Evolutionary conservation across 2,329 filamentous ascomycete species (phyloP).

Genomic region (Paraconiothyrium sp.): DNA sequence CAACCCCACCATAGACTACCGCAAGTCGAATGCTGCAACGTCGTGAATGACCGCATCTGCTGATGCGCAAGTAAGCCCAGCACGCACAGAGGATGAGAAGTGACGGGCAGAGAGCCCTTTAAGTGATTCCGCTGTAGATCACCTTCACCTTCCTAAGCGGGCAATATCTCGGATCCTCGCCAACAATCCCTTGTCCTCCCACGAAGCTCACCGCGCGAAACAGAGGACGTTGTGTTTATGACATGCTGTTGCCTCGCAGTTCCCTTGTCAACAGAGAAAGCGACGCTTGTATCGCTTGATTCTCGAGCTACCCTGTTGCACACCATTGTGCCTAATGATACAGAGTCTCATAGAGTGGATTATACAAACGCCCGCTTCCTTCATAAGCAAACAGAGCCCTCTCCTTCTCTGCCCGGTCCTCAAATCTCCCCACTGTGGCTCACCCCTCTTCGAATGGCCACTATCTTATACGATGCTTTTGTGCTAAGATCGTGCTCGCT

Average conservation of each 20-base stretch:
- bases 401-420: background rate
- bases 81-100: background rate
- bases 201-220: too few species aligned
- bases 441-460: constrained; percentile 7
- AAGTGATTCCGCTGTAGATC: too few species aligned
- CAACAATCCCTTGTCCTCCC: too few species aligned
- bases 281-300: constrained; percentile 15
- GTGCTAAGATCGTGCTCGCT: constrained; percentile 13
- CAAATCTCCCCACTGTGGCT: background rate
- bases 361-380: constrained; percentile 12
- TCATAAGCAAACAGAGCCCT: constrained; percentile 11
- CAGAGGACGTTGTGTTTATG: too few species aligned
- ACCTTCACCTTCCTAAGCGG: too few species aligned
- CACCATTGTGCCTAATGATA: constrained; percentile 11
- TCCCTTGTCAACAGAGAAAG: constrained; percentile 6
- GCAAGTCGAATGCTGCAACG: background rate
- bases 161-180: too few species aligned
- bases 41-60: background rate
- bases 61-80: constrained; percentile 11
- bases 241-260: background rate
- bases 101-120: background rate
- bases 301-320: constrained; percentile 7
- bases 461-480: constrained; percentile 18
- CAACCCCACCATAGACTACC: background rate
- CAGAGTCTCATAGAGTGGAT: constrained; percentile 16